A percentile compares a stretch with the other conserved stretches of the same genome.
These are phyloP conservation scores for Tolypocladium tropicale DNA, from an alignment of 2,329 filamentous ascomycete species.

Conservation along the genomic window DNA sequence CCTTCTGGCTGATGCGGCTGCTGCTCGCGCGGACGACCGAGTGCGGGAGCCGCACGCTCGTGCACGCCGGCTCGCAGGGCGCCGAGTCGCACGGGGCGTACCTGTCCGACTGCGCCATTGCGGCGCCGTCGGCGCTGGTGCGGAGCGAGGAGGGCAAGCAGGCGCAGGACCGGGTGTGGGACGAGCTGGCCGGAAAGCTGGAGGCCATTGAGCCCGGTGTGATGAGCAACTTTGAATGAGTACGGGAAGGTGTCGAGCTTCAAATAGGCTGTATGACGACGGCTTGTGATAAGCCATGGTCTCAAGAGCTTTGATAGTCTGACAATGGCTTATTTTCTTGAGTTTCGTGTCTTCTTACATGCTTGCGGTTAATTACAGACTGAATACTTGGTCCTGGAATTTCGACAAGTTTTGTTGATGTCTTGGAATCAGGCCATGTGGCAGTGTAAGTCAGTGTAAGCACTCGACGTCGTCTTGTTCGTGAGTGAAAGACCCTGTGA, in stretches of 20 bases:
- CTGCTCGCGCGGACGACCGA: constrained; percentile 33
- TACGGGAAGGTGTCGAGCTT: background rate
- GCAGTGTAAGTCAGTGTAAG: too few species aligned
- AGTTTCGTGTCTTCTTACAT: too few species aligned
- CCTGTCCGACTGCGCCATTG: background rate
- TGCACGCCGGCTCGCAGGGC: background rate
- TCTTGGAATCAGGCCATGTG: too few species aligned
- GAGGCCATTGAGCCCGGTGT: background rate
- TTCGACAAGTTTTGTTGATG: too few species aligned
- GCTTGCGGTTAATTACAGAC: too few species aligned
- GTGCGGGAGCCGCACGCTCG: constrained; percentile 27
- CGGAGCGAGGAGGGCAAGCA: background rate
- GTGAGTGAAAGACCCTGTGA: too few species aligned
- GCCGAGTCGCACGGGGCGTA: background rate
- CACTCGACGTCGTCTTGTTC: too few species aligned
- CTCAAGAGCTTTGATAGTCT: too few species aligned
- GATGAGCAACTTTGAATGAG: background rate
- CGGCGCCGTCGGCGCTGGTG: background rate
- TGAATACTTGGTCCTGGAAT: too few species aligned
- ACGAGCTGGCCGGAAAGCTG: background rate
- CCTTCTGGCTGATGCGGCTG: constrained; percentile 13
- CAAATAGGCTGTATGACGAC: too few species aligned
- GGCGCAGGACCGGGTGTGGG: constrained; percentile 1
- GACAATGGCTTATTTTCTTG: too few species aligned
- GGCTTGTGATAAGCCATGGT: too few species aligned